These are phyloP conservation scores for Diaporthe destruens DNA, from an alignment of 2,329 filamentous ascomycete species.

Conservation along the genomic window DNA sequence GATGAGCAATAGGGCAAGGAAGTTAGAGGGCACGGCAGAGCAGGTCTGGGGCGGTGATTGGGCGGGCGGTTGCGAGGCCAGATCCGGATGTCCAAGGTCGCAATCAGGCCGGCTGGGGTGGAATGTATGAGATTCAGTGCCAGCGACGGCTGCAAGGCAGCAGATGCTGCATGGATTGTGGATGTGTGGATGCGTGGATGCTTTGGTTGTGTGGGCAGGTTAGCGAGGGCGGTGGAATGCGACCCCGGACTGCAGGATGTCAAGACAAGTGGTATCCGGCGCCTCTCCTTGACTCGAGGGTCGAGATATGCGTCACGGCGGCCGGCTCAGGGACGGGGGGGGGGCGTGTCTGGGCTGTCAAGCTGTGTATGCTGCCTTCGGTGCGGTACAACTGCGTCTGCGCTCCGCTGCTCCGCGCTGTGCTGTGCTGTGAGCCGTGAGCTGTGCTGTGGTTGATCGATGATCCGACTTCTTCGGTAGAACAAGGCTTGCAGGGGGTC, in stretches of 20 bases:
- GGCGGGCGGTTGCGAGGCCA: neutral
- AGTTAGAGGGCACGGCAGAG: neutral
- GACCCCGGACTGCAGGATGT: conserved; percentile 30
- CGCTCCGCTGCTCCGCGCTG: neutral
- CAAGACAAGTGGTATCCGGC: conserved; percentile 26
- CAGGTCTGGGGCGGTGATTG: neutral
- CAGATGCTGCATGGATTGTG: conserved; percentile 10
- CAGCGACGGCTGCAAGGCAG: conserved; percentile 1
- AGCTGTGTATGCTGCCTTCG: neutral
- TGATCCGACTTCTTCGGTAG: neutral
- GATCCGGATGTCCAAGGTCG: neutral
- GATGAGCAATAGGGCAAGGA: neutral
- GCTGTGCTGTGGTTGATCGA: conserved; percentile 3
- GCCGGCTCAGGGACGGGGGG: conserved; percentile 4
- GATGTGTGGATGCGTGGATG: neutral
- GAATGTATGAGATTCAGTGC: conserved; percentile 8
- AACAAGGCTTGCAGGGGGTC: neutral
- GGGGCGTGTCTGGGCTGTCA: no score
- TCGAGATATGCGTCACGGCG: conserved; percentile 19
- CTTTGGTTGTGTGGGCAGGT: conserved; percentile 4
- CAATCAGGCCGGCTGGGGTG: conserved; percentile 8
- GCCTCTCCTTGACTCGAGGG: conserved; percentile 24
- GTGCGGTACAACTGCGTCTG: neutral
- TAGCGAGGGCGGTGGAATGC: conserved; percentile 22
- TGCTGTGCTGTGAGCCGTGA: conserved; percentile 2